Evolutionary conservation across 768 basidiomycete genomes (phyloP).

Genomic region (Leccinum subtestaceum): DNA sequence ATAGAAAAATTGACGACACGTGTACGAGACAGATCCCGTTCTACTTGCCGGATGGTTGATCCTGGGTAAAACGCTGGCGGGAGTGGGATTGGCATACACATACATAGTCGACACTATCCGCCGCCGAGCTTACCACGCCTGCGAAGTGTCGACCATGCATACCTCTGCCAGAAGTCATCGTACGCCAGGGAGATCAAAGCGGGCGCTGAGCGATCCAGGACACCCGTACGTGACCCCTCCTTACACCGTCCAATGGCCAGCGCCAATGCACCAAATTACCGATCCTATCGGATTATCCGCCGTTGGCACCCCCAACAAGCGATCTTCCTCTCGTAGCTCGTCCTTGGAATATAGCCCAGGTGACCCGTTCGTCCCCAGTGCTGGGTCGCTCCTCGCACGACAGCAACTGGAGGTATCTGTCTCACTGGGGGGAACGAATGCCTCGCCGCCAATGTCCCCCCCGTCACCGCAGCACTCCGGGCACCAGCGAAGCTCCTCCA

Average conservation of each 20-base stretch:
- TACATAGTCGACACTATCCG: neutral
- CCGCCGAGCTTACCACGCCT: neutral
- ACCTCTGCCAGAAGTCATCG: slow-evolving; percentile 9
- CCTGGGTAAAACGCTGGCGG: neutral
- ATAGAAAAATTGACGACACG: slow-evolving; percentile 4
- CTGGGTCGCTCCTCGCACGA: slow-evolving; percentile 10
- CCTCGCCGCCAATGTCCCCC: slow-evolving; percentile 16
- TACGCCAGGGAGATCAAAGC: slow-evolving; percentile 11
- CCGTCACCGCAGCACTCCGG: slow-evolving; percentile 18
- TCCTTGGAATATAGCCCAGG: slow-evolving; percentile 19
- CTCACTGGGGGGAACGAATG: slow-evolving; percentile 4
- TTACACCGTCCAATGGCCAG: slow-evolving; percentile 24
- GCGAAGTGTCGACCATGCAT: slow-evolving; percentile 12
- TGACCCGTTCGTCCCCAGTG: slow-evolving; percentile 12
- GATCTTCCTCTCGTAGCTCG: slow-evolving; percentile 20
- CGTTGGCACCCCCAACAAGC: neutral
- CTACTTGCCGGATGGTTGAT: neutral
- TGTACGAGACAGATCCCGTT: neutral
- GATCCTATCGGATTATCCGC: slow-evolving; percentile 11
- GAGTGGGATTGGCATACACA: neutral
- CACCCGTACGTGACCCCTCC: slow-evolving; percentile 21
- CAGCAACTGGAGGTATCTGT: neutral
- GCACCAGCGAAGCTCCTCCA: slow-evolving; percentile 17
- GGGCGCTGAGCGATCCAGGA: slow-evolving; percentile 25
- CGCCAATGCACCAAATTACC: slow-evolving; percentile 23